Conservation (phyloP, 441 rosid species). For the Metrosideros polymorpha region DNA sequence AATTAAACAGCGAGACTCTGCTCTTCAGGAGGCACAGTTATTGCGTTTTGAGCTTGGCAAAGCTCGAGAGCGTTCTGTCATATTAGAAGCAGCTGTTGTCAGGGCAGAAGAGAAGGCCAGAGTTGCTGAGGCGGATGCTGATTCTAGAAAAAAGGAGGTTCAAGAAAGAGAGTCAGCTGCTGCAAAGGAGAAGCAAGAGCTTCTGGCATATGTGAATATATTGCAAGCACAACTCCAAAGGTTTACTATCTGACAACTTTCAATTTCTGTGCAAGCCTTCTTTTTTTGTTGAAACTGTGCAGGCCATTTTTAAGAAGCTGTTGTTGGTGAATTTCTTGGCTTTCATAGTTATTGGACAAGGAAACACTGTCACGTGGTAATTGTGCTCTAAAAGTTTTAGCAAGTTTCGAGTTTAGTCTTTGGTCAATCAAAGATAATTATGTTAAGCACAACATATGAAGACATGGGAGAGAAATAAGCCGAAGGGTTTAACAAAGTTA, state of each 20-base stretch:
- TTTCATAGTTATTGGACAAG: neutral
- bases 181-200: conserved; percentile 80
- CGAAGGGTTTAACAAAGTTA: neutral
- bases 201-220: conserved; percentile 65
- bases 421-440: neutral
- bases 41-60: conserved; percentile 94
- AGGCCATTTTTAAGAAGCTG: neutral
- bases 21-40: conserved; percentile 75
- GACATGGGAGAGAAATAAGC: neutral
- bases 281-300: neutral
- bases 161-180: conserved; percentile 61
- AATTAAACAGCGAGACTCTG: conserved; percentile 73
- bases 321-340: neutral
- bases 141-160: conserved; percentile 69
- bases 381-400: neutral
- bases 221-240: conserved; percentile 87
- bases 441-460: neutral
- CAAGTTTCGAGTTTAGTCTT: neutral
- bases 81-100: conserved; percentile 80
- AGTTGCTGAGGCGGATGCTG: conserved; percentile 71
- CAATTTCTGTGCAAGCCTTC: neutral
- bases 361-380: neutral
- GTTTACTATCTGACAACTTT: conserved; percentile 4
- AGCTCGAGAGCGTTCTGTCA: conserved; percentile 86
- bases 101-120: conserved; percentile 94